Conservation (phyloP, 2,329 filamentous ascomycete genomes). For the Cytospora paraplurivora region DNA sequence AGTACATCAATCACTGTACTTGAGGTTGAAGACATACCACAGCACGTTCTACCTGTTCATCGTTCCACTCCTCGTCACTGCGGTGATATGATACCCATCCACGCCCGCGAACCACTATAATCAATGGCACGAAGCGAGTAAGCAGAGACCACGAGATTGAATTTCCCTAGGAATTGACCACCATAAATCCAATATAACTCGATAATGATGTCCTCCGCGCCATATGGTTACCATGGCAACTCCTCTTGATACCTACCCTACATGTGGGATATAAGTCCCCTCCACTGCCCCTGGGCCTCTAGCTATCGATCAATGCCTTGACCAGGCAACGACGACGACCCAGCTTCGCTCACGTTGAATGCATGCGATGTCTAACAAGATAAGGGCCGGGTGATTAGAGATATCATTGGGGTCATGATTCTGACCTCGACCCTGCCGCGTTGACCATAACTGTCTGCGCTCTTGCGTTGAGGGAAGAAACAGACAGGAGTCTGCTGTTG, state of each 20-base stretch:
- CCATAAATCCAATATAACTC: too few relatives aligned
- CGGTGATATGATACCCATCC: not conserved
- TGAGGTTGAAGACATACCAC: not conserved
- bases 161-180: not conserved
- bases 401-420: too few relatives aligned
- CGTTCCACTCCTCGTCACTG: not conserved
- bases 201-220: too few relatives aligned
- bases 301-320: constrained; percentile 20
- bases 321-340: constrained; percentile 28
- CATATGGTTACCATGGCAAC: constrained; percentile 5
- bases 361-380: too few relatives aligned
- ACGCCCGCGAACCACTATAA: not conserved
- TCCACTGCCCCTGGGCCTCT: not conserved
- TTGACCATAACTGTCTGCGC: too few relatives aligned
- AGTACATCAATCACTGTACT: constrained; percentile 1
- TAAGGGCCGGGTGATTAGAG: too few relatives aligned
- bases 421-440: too few relatives aligned
- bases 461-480: too few relatives aligned
- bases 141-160: not conserved
- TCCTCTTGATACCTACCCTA: constrained; percentile 11
- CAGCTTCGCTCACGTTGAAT: constrained; percentile 20
- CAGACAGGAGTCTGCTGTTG: too few relatives aligned
- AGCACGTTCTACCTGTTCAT: constrained; percentile 10
- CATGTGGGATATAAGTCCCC: not conserved
- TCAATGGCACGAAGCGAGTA: not conserved